phyloP scores from a whole-genome alignment of 2,329 filamentous ascomycete genomes.

The Cladophialophora psammophila region DNA sequence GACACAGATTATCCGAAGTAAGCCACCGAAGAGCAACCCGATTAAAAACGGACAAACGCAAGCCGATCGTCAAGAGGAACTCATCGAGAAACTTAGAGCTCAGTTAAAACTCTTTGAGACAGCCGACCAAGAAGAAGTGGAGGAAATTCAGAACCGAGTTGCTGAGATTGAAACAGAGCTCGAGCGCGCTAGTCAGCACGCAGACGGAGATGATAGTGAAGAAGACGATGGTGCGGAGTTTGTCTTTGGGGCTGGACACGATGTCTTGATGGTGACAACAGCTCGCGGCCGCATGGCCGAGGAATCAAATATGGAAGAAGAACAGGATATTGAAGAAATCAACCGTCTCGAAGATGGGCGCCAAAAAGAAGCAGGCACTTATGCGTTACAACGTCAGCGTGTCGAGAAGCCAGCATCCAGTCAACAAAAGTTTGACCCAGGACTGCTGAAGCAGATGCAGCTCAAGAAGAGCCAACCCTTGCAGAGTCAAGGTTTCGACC shows the following conservation, averaged over 20 bases:
- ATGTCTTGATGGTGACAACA: neutral
- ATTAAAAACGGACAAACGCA: slow-evolving; percentile 26
- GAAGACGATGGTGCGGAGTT: slow-evolving; percentile 34
- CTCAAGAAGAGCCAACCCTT: slow-evolving; percentile 12
- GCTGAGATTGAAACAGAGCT: slow-evolving; percentile 15
- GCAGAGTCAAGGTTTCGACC: slow-evolving; percentile 14
- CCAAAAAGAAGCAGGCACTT: slow-evolving; percentile 10
- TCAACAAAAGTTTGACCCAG: slow-evolving; percentile 17
- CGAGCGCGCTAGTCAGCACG: neutral
- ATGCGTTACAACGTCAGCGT: slow-evolving; percentile 4
- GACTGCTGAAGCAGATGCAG: slow-evolving; percentile 18
- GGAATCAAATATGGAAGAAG: neutral
- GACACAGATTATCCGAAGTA: neutral
- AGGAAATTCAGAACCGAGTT: slow-evolving; percentile 6
- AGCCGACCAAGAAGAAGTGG: slow-evolving; percentile 1
- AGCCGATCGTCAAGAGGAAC: slow-evolving; percentile 16
- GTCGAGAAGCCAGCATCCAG: neutral
- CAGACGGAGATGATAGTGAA: slow-evolving; percentile 31
- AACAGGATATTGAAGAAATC: slow-evolving; percentile 25
- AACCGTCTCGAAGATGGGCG: slow-evolving; percentile 28
- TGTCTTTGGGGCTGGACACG: slow-evolving; percentile 27
- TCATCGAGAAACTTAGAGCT: slow-evolving; percentile 10
- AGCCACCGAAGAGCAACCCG: slow-evolving; percentile 9
- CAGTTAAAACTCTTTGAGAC: slow-evolving; percentile 26
- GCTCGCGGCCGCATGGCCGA: neutral